Conservation (phyloP, 2,329 filamentous ascomycete species). For the Fusarium decemcellulare region DNA sequence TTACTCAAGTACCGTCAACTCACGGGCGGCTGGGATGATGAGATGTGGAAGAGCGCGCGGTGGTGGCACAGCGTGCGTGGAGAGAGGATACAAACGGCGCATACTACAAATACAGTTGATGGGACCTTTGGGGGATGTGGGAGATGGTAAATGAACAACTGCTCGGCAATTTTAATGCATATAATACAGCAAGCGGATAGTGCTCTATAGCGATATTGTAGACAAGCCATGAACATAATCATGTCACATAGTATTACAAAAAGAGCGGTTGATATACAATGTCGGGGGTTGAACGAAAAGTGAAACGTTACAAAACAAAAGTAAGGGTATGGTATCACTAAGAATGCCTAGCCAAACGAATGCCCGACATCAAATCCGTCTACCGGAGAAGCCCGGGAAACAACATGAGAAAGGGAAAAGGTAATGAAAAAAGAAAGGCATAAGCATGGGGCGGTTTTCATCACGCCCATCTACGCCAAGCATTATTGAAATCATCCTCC, state of each 20-base stretch:
- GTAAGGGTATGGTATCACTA: slow-evolving; percentile 53
- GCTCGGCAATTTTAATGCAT: not conserved
- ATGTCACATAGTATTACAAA: slow-evolving; percentile 43
- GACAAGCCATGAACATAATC: slow-evolving; percentile 19
- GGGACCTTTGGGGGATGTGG: not conserved
- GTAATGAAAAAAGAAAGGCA: slow-evolving; percentile 25
- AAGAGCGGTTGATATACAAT: slow-evolving; percentile 27
- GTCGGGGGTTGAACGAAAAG: slow-evolving; percentile 16
- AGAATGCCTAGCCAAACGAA: slow-evolving; percentile 49
- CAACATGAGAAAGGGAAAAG: slow-evolving; percentile 15
- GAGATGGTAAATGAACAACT: not conserved
- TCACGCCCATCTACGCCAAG: slow-evolving; percentile 46
- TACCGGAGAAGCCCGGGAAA: slow-evolving; percentile 34
- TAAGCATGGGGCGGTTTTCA: slow-evolving; percentile 44
- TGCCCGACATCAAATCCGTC: slow-evolving; percentile 37
- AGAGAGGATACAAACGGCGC: slow-evolving; percentile 38
- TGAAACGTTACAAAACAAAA: slow-evolving; percentile 37
- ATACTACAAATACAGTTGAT: slow-evolving; percentile 1
- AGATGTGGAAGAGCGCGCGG: slow-evolving; percentile 51
- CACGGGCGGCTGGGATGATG: slow-evolving; percentile 54
- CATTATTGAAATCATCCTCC: slow-evolving; percentile 32
- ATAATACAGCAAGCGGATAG: not conserved
- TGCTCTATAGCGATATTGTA: not conserved
- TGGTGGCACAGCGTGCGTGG: slow-evolving; percentile 50
- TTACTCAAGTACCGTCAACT: slow-evolving; percentile 57